Base-by-base conservation (phyloP, 306 rosid species). In the Echinosophora koreensis region DNA sequence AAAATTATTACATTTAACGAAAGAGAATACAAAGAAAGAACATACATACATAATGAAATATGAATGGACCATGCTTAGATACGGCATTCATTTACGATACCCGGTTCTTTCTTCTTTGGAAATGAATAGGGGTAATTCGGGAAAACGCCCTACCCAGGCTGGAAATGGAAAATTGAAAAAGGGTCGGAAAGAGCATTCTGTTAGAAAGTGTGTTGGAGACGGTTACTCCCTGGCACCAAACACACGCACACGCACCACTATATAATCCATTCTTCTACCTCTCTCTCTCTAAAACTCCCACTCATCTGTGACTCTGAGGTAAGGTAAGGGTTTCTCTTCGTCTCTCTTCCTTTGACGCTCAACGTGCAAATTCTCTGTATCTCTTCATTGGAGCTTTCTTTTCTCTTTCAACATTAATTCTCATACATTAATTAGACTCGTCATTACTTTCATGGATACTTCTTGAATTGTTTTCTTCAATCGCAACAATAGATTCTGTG, bases 191-290 rank as follows among this genome's bases (percentile, higher is more conserved):
- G 63, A 35, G 73, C 69, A 62, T 83, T 83, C 81, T 78, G 86
- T 83, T 78, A 78, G 80, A 74, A 66, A 74, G 71, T 46, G 86
- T 83, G 86, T 73, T 67, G 34, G 59, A 59, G 77, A 83, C 86
- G 77, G 86, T 83, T 83, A 47, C 69, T 78, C 80, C 51, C 80
- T 66, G 55, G 77, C 86, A 83, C 86, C 86, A 83, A 78, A 82
- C 88, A 66, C 56, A 74, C 63, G 0, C 28, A 56, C 65, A n/a
- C 70, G 2, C 70, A 2, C 49, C 73, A 58, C 83, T 78, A 83
- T 83, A 83, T 47, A 83, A 67, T 0, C 63, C 68, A 1, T 60
- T 69, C 80, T 67, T 18, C 77, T 16, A 54, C 61, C 63, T 81
- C 65, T 82, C 86, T 70, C 81, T 77, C 83, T 56, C 79, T 61